Conservation (phyloP, 2,329 filamentous ascomycete genomes). For the Dothidotthia symphoricarpi region DNA sequence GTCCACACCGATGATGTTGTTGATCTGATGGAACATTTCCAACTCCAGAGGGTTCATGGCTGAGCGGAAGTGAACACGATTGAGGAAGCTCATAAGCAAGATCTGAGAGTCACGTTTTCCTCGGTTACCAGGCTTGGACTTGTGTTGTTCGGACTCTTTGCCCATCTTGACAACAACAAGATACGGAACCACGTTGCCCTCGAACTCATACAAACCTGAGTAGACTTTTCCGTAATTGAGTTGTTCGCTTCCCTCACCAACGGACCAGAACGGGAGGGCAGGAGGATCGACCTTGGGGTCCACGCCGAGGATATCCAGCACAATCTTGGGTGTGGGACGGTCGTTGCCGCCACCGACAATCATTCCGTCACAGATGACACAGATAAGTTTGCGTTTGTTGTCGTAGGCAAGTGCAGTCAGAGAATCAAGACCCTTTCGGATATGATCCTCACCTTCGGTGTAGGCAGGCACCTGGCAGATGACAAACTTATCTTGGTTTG, state of each 20-base stretch:
- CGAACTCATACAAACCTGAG: conserved; percentile 93
- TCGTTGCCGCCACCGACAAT: conserved; percentile 96
- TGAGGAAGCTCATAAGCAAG: conserved; percentile 93
- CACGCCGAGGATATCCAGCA: conserved; percentile 93
- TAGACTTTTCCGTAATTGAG: conserved; percentile 99
- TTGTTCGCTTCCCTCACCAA: conserved; percentile 84
- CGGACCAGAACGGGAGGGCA: conserved; percentile 88
- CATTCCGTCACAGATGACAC: conserved; percentile 94
- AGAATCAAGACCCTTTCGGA: conserved; percentile 90
- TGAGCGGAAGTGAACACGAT: conserved; percentile 89
- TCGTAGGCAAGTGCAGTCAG: conserved; percentile 93
- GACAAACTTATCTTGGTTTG: conserved; percentile 96
- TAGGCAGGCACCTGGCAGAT: conserved; percentile 98
- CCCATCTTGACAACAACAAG: conserved; percentile 95
- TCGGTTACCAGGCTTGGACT: conserved; percentile 92
- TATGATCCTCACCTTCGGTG: conserved; percentile 93
- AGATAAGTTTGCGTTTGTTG: conserved; percentile 96
- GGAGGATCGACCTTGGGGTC: conserved; percentile 96
- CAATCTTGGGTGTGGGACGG: conserved; percentile 93
- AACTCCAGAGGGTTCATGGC: conserved; percentile 95
- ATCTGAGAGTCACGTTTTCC: conserved; percentile 99
- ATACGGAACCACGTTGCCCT: conserved; percentile 96
- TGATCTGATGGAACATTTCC: conserved; percentile 98
- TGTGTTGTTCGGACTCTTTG: conserved; percentile 89
- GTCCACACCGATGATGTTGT: conserved; percentile 98